Percentiles rank a stretch among this genome's conserved stretches.
These are phyloP conservation scores for Scedosporium apiospermum DNA, from an alignment of 2,329 filamentous ascomycete genomes.

Conservation along the genomic window DNA sequence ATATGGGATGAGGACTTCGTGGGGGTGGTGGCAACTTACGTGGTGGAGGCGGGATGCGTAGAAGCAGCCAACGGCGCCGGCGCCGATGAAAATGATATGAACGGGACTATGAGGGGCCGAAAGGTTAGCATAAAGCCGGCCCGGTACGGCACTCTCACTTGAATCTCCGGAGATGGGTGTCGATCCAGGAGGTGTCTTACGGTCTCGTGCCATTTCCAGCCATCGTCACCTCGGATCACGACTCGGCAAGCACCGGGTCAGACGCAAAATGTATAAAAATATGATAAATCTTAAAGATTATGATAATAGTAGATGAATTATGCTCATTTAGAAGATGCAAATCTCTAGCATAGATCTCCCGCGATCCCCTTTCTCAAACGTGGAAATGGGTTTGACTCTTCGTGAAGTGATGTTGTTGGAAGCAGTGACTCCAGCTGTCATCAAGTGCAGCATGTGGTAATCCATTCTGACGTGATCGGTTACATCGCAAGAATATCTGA, in stretches of 20 bases:
- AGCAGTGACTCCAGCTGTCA: not conserved
- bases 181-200: too few relatives aligned
- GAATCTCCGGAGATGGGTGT: not conserved
- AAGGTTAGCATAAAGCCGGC: not conserved
- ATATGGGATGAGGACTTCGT: too few relatives aligned
- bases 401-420: not conserved
- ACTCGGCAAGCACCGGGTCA: too few relatives aligned
- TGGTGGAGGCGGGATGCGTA: conserved; percentile 60
- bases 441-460: not conserved
- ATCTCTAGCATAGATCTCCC: too few relatives aligned
- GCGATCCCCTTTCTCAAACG: too few relatives aligned
- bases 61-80: conserved; percentile 63
- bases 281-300: too few relatives aligned
- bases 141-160: not conserved
- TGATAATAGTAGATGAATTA: too few relatives aligned
- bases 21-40: conserved; percentile 22
- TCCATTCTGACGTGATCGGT: not conserved
- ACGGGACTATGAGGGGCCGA: conserved; percentile 24
- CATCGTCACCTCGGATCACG: too few relatives aligned
- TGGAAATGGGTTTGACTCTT: not conserved
- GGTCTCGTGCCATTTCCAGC: too few relatives aligned
- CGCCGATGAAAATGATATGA: conserved; percentile 58
- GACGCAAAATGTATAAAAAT: too few relatives aligned
- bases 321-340: too few relatives aligned
- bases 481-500: not conserved